Evolutionary conservation across 257 asterid species (phyloP), one percentile per base, ranked within the genome.

Genomic region (Plantago major): DNA sequence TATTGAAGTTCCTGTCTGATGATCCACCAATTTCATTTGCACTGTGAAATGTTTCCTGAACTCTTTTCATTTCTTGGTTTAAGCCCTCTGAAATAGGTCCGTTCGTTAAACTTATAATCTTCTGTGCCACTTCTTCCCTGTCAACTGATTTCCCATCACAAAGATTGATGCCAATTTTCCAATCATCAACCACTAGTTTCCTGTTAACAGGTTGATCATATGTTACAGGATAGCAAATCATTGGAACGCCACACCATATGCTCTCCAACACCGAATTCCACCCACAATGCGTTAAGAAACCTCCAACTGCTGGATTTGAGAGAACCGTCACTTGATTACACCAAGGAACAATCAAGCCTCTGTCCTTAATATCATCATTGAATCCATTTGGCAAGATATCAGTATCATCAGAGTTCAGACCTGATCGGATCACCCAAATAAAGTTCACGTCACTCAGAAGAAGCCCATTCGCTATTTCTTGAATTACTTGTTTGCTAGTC

Each of bases 361-460:
- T 62, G 33, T 73, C 58, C 46, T 42, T 65, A 17, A 70, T 16
- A 10, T 40, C 42, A 0, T 73, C 73, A 12, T 70, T 69, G 0
- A 65, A 73, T 16, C 76, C 79, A 0, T 6, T 53, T 0, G 85
- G 82, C 46, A 76, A 19, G 8, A 65, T 57, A 66, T 74, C 63
- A 0, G 67, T 54, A 4, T 65, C 80, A 1, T 62, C 78, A 3
- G 19, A 58, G 10, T 66, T 76, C 11, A 74, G 72, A 14, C 72
- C 81, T 38, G 75, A 74, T 14, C 88, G 71, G 33, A 76, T 59
- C 1, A 76, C 82, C 88, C 88, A 78, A 53, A 82, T 49, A 46
- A 82, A 82, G 58, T 67, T 72, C n/a, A 70, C 73, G 44, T 64
- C 69, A 44, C 85, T 79, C 0, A 64, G 65, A 9, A 74, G n/a